Base-by-base conservation (phyloP, 352 stramenopile species). In the Phytopythium cucurbitacearum region DNA sequence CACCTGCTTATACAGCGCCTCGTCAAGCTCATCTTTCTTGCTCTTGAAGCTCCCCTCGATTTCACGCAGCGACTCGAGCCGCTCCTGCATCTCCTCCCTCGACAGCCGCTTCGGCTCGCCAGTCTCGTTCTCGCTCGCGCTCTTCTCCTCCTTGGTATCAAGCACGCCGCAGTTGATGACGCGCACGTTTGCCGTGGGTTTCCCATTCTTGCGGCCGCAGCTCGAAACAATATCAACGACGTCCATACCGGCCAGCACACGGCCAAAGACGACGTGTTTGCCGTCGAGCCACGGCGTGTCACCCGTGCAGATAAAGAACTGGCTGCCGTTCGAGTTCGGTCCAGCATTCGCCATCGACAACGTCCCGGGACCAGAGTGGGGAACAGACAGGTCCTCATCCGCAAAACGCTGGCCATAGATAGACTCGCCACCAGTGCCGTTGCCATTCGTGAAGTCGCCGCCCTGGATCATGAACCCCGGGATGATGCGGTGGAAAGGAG, bases 251-350 rank as follows among this genome's bases (percentile, higher is more conserved):
- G 97, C 87, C 37, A 94, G 43, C 7, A 96, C 89, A 47, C 75
- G 73, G 34, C 96, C 96, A 73, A 99, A 98, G 0, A 99, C 97
- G 32, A 97, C 80, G 80, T 99, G 97, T 69, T 96, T 97, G 49
- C 94, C 94, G 59, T 99, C 94, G 36, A 99, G 78, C 94, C 94
- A 99, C 37, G 92, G 85, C 33, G 95, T 99, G 59, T 97, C 85
- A 38, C 76, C 77, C 42, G 96, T 98, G 13, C 91, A 97, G 49
- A 98, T 97, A 66, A 98, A 98, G 69, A 98, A 98, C 71, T 98
- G 94, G 51, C 76, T 95, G 57, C 93, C 92, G 65, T 98, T 98
- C 44, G 87, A 90, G 72, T 96, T 83, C 8, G 87, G 76, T 7
- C 86, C 87, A 41, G 81, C 81, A 59, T 96, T 96, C 7, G 88